Evolutionary conservation across 352 stramenopile genomes (phyloP).

Genomic region (Globisporangium parvum): DNA sequence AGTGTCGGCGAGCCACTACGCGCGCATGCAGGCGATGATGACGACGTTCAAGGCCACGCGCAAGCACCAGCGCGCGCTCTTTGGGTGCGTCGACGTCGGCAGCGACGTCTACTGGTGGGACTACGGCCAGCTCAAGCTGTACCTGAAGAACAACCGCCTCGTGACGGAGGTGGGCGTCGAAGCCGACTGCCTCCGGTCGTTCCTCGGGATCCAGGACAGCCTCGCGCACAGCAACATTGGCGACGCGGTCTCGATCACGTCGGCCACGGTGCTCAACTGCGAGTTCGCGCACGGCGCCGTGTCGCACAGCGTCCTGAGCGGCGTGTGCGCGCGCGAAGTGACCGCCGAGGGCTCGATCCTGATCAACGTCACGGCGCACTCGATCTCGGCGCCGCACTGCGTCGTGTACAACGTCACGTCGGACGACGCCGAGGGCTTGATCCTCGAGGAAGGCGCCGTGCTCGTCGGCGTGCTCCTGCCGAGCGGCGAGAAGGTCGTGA

Average conservation of each 20-base stretch:
- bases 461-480: conserved; percentile 92
- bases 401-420: conserved; percentile 98
- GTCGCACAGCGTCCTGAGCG: conserved; percentile 83
- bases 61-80: conserved; percentile 79
- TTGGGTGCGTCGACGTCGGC: conserved; percentile 96
- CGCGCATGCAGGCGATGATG: conserved; percentile 92
- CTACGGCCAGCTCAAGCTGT: conserved; percentile 98
- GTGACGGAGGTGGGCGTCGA: conserved; percentile 85
- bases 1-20: conserved; percentile 80
- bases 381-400: conserved; percentile 91
- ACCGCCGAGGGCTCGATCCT: conserved; percentile 94
- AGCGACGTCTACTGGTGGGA: conserved; percentile 98
- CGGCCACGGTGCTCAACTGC: conserved; percentile 76
- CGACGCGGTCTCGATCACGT: conserved; percentile 41
- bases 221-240: conserved; percentile 76
- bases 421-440: conserved; percentile 85
- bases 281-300: conserved; percentile 64
- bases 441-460: conserved; percentile 91
- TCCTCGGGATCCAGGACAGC: conserved; percentile 74
- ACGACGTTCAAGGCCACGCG: conserved; percentile 67
- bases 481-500: conserved; percentile 89
- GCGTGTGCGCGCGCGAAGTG: conserved; percentile 87
- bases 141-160: conserved; percentile 95
- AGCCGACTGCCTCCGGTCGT: conserved; percentile 69
- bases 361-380: conserved; percentile 96